Percentiles rank a stretch among this genome's conserved stretches.
Conservation (phyloP, 805 yeast genomes). For the Candida caryicola region DNA sequence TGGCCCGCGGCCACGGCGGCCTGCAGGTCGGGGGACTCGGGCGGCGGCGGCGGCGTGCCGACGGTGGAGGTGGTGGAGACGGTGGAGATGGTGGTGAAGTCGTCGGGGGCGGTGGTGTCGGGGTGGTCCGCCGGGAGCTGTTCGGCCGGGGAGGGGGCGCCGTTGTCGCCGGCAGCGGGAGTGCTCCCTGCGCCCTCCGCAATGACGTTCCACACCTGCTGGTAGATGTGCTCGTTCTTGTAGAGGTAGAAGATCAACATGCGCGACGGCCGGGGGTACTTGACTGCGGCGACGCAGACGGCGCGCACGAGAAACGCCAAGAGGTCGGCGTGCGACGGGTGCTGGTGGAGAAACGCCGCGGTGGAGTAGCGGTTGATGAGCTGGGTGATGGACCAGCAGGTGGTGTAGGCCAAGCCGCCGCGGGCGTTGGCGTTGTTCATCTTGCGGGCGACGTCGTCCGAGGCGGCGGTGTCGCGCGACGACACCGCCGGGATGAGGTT, state of each 20-base stretch:
- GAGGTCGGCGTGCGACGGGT: conserved; percentile 48
- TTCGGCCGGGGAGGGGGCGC: conserved; percentile 7
- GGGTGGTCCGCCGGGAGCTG: neutral
- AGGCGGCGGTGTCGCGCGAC: conserved; percentile 20
- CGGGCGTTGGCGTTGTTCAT: conserved; percentile 31
- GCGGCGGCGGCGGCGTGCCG: neutral
- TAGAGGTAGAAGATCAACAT: conserved; percentile 51
- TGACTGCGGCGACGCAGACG: conserved; percentile 49
- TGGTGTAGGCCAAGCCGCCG: conserved; percentile 50
- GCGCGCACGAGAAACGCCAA: conserved; percentile 59
- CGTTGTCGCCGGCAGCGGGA: conserved; percentile 5
- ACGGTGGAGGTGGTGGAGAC: neutral
- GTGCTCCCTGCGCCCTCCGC: conserved; percentile 16
- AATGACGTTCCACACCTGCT: conserved; percentile 34
- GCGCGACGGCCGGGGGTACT: conserved; percentile 50
- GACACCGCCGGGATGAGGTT: conserved; percentile 49
- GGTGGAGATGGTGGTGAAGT: too few species aligned
- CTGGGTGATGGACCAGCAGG: conserved; percentile 47
- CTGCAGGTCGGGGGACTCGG: too few species aligned
- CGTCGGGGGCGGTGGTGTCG: neutral
- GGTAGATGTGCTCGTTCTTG: conserved; percentile 39
- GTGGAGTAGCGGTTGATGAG: conserved; percentile 39
- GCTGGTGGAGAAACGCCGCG: conserved; percentile 32
- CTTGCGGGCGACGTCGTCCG: conserved; percentile 20
- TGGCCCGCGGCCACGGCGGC: neutral